Evolutionary conservation across 768 basidiomycete species (phyloP).

Genomic region (Dioszegia crocea): DNA sequence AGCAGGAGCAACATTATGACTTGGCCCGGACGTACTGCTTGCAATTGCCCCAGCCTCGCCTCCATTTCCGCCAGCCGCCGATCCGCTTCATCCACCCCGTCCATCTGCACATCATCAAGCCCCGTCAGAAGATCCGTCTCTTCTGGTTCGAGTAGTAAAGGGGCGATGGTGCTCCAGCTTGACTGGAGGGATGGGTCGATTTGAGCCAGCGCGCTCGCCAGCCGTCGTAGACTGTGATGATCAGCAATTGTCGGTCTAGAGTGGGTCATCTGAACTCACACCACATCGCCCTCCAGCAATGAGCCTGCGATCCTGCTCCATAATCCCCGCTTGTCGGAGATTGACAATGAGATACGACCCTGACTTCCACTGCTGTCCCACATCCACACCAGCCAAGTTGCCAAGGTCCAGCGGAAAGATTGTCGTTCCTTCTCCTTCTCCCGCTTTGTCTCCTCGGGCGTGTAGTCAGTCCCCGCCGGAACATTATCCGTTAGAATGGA

Average conservation of each 20-base stretch:
- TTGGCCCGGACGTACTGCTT: not conserved
- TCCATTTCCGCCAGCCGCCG: not conserved
- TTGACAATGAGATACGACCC: not conserved
- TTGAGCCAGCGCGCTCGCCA: not conserved
- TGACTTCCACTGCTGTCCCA: constrained; percentile 6
- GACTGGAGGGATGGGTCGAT: not conserved
- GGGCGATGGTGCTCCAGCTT: not conserved
- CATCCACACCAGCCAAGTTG: constrained; percentile 22
- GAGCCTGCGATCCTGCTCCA: not conserved
- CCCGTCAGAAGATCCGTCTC: not conserved
- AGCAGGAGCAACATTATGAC: not conserved
- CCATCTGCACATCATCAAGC: not conserved
- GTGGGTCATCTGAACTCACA: not conserved
- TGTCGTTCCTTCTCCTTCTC: constrained; percentile 7
- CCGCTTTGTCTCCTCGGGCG: not conserved
- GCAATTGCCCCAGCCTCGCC: constrained; percentile 1
- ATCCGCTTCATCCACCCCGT: not conserved
- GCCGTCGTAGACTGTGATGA: not conserved
- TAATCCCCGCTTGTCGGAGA: not conserved
- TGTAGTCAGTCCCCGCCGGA: not conserved
- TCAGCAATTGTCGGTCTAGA: not conserved
- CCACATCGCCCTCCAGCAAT: not conserved
- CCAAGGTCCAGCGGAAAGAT: constrained; percentile 21
- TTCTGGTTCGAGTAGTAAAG: not conserved
- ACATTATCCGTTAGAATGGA: constrained; percentile 3